phyloP scores from a whole-genome alignment of 768 basidiomycete species.

The Hericium rajendrae region DNA sequence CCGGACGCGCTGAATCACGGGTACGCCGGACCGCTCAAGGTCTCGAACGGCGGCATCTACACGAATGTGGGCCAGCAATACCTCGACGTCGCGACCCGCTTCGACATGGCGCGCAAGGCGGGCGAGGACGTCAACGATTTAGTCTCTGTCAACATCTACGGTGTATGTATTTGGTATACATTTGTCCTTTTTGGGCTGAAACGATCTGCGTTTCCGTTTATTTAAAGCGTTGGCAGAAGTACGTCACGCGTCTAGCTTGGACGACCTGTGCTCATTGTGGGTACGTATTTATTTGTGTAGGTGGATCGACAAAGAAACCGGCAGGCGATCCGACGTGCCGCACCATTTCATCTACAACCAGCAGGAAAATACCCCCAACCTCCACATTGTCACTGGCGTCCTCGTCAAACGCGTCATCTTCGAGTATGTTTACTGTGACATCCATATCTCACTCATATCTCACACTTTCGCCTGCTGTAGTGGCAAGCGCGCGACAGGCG shows the following conservation, averaged over 20 bases:
- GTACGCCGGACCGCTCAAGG: conserved; percentile 33
- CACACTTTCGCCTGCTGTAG: conserved; percentile 11
- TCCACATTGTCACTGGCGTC: conserved; percentile 23
- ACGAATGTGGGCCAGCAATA: conserved; percentile 19
- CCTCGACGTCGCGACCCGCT: conserved; percentile 16
- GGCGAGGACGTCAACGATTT: conserved; percentile 17
- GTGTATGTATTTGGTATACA: conserved; percentile 8
- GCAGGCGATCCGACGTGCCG: conserved; percentile 46
- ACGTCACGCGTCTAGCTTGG: neutral
- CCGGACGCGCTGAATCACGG: conserved; percentile 31
- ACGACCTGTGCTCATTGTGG: too few relatives aligned
- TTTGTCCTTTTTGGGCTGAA: neutral
- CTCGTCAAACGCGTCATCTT: conserved; percentile 26
- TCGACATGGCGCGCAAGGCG: conserved; percentile 13
- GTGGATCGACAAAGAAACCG: conserved; percentile 28
- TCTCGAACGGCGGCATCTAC: conserved; percentile 20
- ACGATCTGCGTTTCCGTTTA: neutral
- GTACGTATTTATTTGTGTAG: neutral
- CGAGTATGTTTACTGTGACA: conserved; percentile 5
- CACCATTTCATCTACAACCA: conserved; percentile 30
- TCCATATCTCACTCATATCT: neutral
- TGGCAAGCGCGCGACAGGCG: conserved; percentile 26
- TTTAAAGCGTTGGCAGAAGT: conserved; percentile 24
- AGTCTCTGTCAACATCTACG: conserved; percentile 16
- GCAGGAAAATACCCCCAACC: conserved; percentile 15